These are phyloP conservation scores for Orbilia javanica DNA, from an alignment of 2,329 filamentous ascomycete genomes.

Conservation along the genomic window DNA sequence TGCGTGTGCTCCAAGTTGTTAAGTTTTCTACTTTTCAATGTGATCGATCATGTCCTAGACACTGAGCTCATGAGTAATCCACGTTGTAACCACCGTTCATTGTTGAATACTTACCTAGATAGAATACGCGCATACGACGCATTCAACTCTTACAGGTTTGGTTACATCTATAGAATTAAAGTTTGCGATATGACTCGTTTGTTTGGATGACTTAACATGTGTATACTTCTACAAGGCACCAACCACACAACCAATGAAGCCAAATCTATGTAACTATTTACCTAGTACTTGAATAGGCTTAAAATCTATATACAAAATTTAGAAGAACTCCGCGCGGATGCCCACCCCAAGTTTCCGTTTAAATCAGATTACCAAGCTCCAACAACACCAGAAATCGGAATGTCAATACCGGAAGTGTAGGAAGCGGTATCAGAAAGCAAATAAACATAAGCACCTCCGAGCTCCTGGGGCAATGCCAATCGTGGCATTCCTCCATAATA, in stretches of 20 bases:
- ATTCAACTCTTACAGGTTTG: too few relatives aligned
- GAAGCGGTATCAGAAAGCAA: slow-evolving; percentile 70
- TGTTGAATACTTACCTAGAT: too few relatives aligned
- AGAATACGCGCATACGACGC: too few relatives aligned
- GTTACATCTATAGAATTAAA: too few relatives aligned
- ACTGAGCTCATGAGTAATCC: too few relatives aligned
- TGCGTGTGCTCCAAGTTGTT: too few relatives aligned
- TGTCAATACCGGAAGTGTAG: slow-evolving; percentile 70
- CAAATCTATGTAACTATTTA: not conserved
- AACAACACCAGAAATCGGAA: slow-evolving; percentile 66
- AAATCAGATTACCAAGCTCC: slow-evolving; percentile 61
- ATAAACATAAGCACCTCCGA: slow-evolving; percentile 72
- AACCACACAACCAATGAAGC: not conserved
- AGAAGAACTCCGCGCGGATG: not conserved
- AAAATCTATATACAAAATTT: slow-evolving; percentile 3
- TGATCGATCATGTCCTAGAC: too few relatives aligned
- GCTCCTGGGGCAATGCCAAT: slow-evolving; percentile 70
- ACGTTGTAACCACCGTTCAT: too few relatives aligned
- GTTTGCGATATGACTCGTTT: too few relatives aligned
- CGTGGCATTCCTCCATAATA: slow-evolving; percentile 73
- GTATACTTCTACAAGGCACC: too few relatives aligned
- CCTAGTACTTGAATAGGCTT: not conserved
- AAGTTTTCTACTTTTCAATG: too few relatives aligned
- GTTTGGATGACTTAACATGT: too few relatives aligned
- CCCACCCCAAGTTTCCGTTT: not conserved